A percentile compares a stretch with the other conserved stretches of the same genome.
Evolutionary conservation across 1,284 basidiomycete species (phyloP).

Genomic region (Entoloma clypeatum): DNA sequence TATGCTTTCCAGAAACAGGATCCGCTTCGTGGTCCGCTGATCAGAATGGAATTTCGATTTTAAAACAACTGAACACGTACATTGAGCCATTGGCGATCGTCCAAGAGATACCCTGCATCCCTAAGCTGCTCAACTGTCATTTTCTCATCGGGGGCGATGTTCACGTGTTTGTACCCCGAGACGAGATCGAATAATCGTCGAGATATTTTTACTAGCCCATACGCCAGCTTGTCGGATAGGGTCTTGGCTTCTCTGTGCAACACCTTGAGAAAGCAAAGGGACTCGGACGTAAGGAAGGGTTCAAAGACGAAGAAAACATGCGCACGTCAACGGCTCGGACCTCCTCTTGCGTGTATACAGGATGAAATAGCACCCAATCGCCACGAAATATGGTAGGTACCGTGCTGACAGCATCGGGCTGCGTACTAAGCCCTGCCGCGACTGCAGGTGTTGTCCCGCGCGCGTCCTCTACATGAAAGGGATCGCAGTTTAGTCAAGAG

Average conservation of each 20-base stretch:
- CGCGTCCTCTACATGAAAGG: constrained; percentile 15
- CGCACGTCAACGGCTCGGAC: constrained; percentile 70
- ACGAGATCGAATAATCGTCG: constrained; percentile 73
- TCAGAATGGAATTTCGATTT: no score
- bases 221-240: constrained; percentile 70
- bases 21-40: no score
- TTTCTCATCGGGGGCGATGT: constrained; percentile 53
- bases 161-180: constrained; percentile 76
- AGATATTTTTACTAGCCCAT: constrained; percentile 54
- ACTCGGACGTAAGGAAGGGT: constrained; percentile 3
- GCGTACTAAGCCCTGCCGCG: constrained; percentile 18
- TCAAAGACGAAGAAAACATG: no score
- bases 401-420: constrained; percentile 25
- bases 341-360: constrained; percentile 77
- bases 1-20: constrained; percentile 86
- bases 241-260: constrained; percentile 67
- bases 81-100: constrained; percentile 74
- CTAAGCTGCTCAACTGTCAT: constrained; percentile 71
- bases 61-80: constrained; percentile 36
- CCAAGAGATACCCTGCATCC: constrained; percentile 68
- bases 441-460: constrained; percentile 3
- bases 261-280: constrained; percentile 42
- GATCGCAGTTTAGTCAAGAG: constrained; percentile 6
- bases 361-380: constrained; percentile 83
- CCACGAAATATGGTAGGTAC: constrained; percentile 47